Evolutionary conservation across 768 basidiomycete genomes (phyloP), one percentile per base, ranked within the genome.

Genomic region (Dentipellis sp.): DNA sequence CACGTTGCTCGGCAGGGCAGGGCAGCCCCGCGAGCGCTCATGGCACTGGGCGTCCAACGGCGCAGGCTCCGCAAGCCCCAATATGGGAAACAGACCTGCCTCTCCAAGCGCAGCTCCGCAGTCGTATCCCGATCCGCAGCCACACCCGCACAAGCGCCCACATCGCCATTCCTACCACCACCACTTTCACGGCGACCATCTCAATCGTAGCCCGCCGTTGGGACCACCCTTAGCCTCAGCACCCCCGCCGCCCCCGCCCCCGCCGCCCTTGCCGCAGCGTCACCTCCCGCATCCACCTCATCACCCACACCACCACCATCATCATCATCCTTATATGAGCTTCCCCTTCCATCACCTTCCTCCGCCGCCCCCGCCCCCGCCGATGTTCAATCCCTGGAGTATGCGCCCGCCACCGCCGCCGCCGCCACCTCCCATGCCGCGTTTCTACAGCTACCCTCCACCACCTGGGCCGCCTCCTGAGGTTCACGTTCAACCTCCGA

Each of bases 371-470:
- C 40, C 29, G 47, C 39, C 50, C 22, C 58, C 58, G 4, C 48
- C 36, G 14, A 17, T 53, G 19, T 52, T 35, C 42, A 49, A 52
- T 7, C n/a, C 19, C 46, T 48, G 14, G 53, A 49, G 37, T 53
- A 51, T 22, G 11, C 55, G n/a, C 36, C 57, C 38, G 47, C 19
- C 56, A 10, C 34, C 51, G 17, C 60, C 58, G 23, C 65, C 59
- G 40, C 63, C 63, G 46, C 63, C 62, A 12, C 66, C 63, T 39
- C 62, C 57, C 39, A 59, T 50, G 38, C 59, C 64, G 17, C 50
- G 50, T 7, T 38, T 52, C 35, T 52, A 17, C 51, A 8, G 9
- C 5, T 36, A 17, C 19, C 35, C 51, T 9, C 51, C 35, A 37
- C 37, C 49, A 29, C 51, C 35, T 3, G 34, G 16, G 10, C 12